Base-by-base conservation (phyloP, 495 filamentous ascomycete genomes). In the Copromyces sp. region DNA sequence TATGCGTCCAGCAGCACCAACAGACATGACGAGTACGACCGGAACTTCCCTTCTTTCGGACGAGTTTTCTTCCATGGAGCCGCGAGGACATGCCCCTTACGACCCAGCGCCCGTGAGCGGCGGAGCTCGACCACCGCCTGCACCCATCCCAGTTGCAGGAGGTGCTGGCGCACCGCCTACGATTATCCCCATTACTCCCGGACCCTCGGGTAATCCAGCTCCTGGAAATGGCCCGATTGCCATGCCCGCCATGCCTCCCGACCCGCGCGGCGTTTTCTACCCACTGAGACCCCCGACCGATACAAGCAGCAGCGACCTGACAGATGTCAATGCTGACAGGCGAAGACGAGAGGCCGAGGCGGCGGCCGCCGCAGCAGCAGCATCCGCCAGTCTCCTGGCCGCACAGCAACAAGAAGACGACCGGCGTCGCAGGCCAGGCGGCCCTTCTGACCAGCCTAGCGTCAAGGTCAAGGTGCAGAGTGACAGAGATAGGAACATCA, bases 401-500 rank as follows among this genome's bases (percentile, higher is more conserved):
- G 79, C 79, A 3, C 76, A 82, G 72, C 81, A 65, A 4, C 53
- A 65, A 1, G 53, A 85, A 73, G 80, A 82, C 12, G 79, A 83
- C 24, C 72, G 73, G 6, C 77, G 76, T 11, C 82, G 81, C 44
- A 81, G 83, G 29, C 75, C 80, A 42, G 76, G 80, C 47, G 81
- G 81, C 45, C 82, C 86, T 14, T 80, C 83, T 17, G 87, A 87
- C 14, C 87, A 89, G 20, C 90, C 93, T 3, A 91, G 89, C 70
- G 89, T 96, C 69, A 93, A 93, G 81, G 86, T 97, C 37, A 90
- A 91, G 79, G 89, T 94, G 83, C 90, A 93, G 81, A 87, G 90
- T 70, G 91, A 97, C 75, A 79, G 80, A 32, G 90, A 92, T 70
- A 87, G 90, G 40, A 91, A 93, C 75, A 90, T 97, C 68, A 97